Evolutionary conservation across 202 grass and related monocot species (phyloP).

Genomic region (Eragrostis tef): DNA sequence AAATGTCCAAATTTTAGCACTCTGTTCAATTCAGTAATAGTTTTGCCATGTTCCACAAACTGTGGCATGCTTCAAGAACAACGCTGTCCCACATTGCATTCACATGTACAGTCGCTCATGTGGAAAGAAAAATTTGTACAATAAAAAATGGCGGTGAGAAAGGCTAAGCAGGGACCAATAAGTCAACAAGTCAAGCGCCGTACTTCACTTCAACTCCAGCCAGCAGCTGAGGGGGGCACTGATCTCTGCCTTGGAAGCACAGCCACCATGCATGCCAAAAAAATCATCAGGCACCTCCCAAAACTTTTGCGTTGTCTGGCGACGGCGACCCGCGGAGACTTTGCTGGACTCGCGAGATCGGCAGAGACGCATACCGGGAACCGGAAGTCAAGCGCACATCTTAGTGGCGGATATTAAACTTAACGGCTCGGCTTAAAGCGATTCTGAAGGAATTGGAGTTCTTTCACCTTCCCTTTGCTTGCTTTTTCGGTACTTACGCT

Average conservation of each 20-base stretch:
- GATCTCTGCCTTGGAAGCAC: neutral
- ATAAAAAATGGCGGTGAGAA: neutral
- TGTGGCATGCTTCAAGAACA: too few relatives aligned
- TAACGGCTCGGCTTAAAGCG: neutral
- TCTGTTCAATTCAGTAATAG: too few relatives aligned
- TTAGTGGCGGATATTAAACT: neutral
- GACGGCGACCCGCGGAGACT: neutral
- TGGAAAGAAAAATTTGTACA: too few relatives aligned
- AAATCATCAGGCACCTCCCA: neutral
- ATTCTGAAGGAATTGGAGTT: neutral
- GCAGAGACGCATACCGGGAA: neutral
- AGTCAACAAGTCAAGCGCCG: neutral
- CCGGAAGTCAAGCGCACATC: neutral
- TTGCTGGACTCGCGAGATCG: neutral
- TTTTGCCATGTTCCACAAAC: too few relatives aligned
- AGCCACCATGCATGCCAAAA: neutral
- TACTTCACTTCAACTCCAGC: neutral
- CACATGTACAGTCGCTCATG: too few relatives aligned
- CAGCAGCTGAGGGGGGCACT: neutral
- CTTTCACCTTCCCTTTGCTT: neutral
- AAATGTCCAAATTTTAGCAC: too few relatives aligned
- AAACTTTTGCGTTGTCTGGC: neutral
- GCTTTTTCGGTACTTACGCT: neutral
- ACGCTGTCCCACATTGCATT: too few relatives aligned
- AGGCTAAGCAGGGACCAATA: too few relatives aligned